phyloP scores from a whole-genome alignment of 73 alveolate species.

The Symbiodinium natans region DNA sequence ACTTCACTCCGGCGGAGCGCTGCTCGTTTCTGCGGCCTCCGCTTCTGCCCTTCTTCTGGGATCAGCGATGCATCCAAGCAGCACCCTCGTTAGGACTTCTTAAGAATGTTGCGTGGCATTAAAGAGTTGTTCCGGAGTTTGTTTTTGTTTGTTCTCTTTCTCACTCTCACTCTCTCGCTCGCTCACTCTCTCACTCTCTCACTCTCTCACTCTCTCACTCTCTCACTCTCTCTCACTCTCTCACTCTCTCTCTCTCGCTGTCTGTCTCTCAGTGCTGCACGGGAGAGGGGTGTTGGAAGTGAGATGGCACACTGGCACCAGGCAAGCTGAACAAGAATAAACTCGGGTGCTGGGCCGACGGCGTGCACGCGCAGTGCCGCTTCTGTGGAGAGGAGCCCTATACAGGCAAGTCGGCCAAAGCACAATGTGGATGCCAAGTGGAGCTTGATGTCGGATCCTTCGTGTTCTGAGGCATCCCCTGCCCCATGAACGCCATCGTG shows the following conservation, averaged over 20 bases:
- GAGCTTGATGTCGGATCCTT: too few species aligned
- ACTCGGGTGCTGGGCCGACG: constrained; percentile 82
- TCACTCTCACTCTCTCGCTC: too few species aligned
- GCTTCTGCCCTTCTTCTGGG: constrained; percentile 59
- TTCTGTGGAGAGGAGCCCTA: constrained; percentile 84
- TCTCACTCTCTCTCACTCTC: too few species aligned
- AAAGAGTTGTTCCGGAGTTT: not conserved
- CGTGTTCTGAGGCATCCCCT: constrained; percentile 37
- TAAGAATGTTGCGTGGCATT: too few species aligned
- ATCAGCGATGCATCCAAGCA: not conserved
- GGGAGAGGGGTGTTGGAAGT: too few species aligned
- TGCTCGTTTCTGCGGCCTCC: constrained; percentile 58
- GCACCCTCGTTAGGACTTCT: not conserved
- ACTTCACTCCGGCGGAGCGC: constrained; percentile 36
- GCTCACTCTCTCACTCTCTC: too few species aligned
- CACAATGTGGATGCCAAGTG: too few species aligned
- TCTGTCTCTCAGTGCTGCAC: too few species aligned
- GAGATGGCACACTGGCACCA: too few species aligned
- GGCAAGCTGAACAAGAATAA: constrained; percentile 5
- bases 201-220: too few species aligned
- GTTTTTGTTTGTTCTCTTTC: too few species aligned
- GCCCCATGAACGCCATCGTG: constrained; percentile 39
- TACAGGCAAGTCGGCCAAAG: constrained; percentile 47
- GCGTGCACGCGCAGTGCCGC: constrained; percentile 85
- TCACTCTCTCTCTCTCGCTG: too few species aligned